phyloP scores from a whole-genome alignment of 306 rosid genomes.

The Casuarina glauca region DNA sequence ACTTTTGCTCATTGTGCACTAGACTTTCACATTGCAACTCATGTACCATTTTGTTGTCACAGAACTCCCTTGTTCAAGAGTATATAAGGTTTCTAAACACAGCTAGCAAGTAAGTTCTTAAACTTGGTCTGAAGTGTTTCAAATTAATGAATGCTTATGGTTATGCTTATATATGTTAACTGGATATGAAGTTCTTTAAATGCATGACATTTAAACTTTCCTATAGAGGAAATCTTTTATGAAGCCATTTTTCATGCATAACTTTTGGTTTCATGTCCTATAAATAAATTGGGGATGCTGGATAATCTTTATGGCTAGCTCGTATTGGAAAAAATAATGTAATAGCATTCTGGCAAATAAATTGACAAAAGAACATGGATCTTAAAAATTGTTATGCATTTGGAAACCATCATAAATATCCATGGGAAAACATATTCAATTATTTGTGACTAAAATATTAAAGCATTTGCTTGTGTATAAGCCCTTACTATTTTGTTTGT shows the following conservation, averaged over 20 bases:
- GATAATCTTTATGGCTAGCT: neutral
- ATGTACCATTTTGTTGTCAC: conserved; percentile 25
- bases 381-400: neutral
- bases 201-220: neutral
- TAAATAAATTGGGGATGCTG: neutral
- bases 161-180: neutral
- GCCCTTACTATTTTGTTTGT: neutral
- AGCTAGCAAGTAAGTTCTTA: conserved; percentile 71
- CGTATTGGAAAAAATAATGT: too few relatives aligned
- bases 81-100: conserved; percentile 67
- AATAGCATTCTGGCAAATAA: neutral
- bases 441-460: neutral
- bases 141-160: neutral
- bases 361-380: neutral
- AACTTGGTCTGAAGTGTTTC: neutral
- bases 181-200: neutral
- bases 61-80: conserved; percentile 63
- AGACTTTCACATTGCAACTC: conserved; percentile 16
- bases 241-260: neutral
- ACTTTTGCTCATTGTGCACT: neutral
- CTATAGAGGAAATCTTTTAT: neutral
- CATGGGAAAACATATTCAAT: neutral
- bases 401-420: neutral
- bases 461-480: neutral
- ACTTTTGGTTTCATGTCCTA: neutral